Percentiles rank a stretch among this genome's conserved stretches.
Conservation (phyloP, 1,284 basidiomycete species). For the Mycena sp. region DNA sequence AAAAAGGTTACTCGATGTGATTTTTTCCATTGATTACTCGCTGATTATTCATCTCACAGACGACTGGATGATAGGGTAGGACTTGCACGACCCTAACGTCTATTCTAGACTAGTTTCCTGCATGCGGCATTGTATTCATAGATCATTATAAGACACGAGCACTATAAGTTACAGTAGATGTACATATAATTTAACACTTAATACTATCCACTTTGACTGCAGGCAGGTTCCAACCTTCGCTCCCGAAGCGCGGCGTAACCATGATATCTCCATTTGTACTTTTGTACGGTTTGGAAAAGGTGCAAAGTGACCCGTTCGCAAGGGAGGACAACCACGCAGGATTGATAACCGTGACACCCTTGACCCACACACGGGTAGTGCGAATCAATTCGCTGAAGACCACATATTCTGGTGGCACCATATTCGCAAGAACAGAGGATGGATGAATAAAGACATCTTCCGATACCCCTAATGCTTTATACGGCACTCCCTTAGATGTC, state of each 20-base stretch:
- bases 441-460: constrained; percentile 97
- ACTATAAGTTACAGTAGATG: no score
- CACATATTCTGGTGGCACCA: constrained; percentile 86
- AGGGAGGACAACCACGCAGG: constrained; percentile 89
- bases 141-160: no score
- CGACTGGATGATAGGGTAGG: no score
- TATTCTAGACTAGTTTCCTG: no score
- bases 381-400: constrained; percentile 87
- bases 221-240: constrained; percentile 86
- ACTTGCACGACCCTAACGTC: no score
- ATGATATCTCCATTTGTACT: constrained; percentile 71
- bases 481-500: constrained; percentile 84
- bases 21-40: no score
- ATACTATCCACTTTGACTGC: constrained; percentile 63
- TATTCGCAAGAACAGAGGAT: constrained; percentile 80
- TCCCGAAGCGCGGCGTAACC: constrained; percentile 86
- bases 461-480: constrained; percentile 82
- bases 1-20: constrained; percentile 36
- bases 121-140: no score
- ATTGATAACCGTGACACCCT: constrained; percentile 92
- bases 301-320: constrained; percentile 83
- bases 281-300: constrained; percentile 87
- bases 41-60: no score
- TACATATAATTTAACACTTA: constrained; percentile 19
- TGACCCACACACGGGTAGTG: constrained; percentile 82